Evolutionary conservation across 495 filamentous ascomycete species (phyloP).

Genomic region (Terfezia boudieri): DNA sequence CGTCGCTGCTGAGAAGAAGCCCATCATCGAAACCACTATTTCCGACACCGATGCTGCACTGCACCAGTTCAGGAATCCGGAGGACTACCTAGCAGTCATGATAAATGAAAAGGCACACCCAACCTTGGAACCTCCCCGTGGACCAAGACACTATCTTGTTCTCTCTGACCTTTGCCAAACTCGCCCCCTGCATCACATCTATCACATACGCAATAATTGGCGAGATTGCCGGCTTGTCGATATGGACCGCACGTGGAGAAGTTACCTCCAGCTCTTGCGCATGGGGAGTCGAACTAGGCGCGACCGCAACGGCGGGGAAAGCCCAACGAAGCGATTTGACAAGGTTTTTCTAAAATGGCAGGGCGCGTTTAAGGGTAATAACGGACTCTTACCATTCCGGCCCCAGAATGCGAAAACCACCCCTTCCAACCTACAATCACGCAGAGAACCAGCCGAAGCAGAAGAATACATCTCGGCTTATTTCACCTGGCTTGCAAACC

Average conservation of each 20-base stretch:
- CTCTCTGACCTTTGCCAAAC: slow-evolving; percentile 1
- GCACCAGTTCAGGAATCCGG: not conserved
- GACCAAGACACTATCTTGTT: not conserved
- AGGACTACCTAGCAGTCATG: no score
- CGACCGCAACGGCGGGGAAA: not conserved
- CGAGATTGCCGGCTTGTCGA: slow-evolving; percentile 2
- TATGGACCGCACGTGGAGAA: slow-evolving; percentile 1
- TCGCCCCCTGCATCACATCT: not conserved
- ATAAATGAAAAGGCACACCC: no score
- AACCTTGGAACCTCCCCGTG: not conserved
- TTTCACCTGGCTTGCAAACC: not conserved
- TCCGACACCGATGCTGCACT: not conserved
- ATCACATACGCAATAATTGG: not conserved
- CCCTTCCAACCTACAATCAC: not conserved
- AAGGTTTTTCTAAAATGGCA: not conserved
- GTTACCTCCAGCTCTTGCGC: slow-evolving; percentile 1
- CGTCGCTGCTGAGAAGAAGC: not conserved
- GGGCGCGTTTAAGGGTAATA: not conserved
- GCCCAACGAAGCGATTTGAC: not conserved
- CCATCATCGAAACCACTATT: not conserved
- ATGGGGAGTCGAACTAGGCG: not conserved
- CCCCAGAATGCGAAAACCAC: not conserved
- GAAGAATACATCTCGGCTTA: not conserved
- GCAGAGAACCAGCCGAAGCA: not conserved
- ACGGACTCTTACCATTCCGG: not conserved